Conservation (phyloP, 352 stramenopile species). For the Phytophthora rubi region DNA sequence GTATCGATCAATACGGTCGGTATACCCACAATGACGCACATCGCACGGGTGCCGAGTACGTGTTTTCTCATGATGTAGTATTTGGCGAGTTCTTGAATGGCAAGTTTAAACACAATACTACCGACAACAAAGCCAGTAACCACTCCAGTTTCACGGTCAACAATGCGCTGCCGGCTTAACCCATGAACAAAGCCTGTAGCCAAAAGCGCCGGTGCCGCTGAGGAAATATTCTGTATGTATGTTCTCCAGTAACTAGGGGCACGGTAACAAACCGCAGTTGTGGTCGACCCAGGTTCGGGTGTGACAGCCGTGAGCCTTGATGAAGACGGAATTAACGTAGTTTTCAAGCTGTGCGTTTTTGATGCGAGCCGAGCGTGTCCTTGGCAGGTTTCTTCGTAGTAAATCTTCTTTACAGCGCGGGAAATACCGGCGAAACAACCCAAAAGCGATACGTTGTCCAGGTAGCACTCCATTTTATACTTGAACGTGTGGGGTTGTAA, state of each 20-base stretch:
- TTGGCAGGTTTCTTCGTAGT: neutral
- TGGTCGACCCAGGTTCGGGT: neutral
- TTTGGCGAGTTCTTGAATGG: neutral
- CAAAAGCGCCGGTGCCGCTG: neutral
- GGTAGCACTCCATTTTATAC: constrained; percentile 3
- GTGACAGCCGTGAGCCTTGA: neutral
- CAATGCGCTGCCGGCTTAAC: neutral
- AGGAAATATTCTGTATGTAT: neutral
- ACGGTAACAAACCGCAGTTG: neutral
- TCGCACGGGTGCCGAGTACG: neutral
- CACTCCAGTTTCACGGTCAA: neutral
- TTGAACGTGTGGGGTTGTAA: neutral
- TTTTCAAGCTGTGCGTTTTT: neutral
- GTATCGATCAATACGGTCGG: constrained; percentile 1
- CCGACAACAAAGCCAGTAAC: constrained; percentile 1
- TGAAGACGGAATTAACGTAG: neutral
- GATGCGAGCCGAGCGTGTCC: neutral
- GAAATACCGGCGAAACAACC: neutral
- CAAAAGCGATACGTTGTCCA: constrained; percentile 4
- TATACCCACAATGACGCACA: constrained; percentile 2
- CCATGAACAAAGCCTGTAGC: constrained; percentile 1
- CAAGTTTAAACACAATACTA: neutral
- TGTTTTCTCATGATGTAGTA: constrained; percentile 4
- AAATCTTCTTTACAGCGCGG: constrained; percentile 2
- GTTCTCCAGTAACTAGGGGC: neutral